Conservation (phyloP, 1,284 basidiomycete genomes). For the Cryptococcus sp. region DNA sequence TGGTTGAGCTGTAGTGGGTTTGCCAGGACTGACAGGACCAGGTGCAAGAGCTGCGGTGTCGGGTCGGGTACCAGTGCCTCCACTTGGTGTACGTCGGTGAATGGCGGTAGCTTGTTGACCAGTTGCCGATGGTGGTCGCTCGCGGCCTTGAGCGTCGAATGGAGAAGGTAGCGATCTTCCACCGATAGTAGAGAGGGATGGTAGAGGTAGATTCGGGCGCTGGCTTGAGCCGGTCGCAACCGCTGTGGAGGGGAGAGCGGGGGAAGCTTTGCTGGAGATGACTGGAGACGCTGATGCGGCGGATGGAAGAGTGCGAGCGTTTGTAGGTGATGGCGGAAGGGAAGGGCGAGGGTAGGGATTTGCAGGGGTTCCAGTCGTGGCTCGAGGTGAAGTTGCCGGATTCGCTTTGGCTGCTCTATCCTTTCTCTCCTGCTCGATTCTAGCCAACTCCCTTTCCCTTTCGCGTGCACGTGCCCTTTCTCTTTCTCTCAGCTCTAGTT, state of each 20-base stretch:
- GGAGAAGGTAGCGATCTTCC: constrained; percentile 18
- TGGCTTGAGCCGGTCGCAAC: constrained; percentile 2
- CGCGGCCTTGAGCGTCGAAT: constrained; percentile 8
- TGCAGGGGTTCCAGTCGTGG: constrained; percentile 1
- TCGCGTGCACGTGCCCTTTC: constrained; percentile 6
- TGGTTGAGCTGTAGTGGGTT: constrained; percentile 7
- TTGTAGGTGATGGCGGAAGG: constrained; percentile 20
- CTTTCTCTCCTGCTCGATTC: background rate
- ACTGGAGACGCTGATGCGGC: constrained; percentile 3
- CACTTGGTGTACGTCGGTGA: background rate
- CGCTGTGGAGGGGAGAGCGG: constrained; percentile 14
- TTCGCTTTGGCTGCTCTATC: constrained; percentile 1
- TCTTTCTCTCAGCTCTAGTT: constrained; percentile 12
- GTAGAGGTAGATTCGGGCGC: constrained; percentile 17
- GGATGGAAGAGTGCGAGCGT: constrained; percentile 8
- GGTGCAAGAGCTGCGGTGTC: background rate
- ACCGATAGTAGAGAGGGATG: constrained; percentile 10
- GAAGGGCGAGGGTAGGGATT: constrained; percentile 18
- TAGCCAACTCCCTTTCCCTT: constrained; percentile 3
- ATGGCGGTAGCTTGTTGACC: constrained; percentile 1
- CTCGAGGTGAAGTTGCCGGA: constrained; percentile 7
- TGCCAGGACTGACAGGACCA: constrained; percentile 12
- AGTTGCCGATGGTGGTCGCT: constrained; percentile 8
- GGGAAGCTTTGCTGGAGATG: constrained; percentile 11
- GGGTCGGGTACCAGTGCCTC: background rate